Evolutionary conservation across 1,284 basidiomycete genomes (phyloP), one percentile per base, ranked within the genome.

Genomic region (Pascua sp.): DNA sequence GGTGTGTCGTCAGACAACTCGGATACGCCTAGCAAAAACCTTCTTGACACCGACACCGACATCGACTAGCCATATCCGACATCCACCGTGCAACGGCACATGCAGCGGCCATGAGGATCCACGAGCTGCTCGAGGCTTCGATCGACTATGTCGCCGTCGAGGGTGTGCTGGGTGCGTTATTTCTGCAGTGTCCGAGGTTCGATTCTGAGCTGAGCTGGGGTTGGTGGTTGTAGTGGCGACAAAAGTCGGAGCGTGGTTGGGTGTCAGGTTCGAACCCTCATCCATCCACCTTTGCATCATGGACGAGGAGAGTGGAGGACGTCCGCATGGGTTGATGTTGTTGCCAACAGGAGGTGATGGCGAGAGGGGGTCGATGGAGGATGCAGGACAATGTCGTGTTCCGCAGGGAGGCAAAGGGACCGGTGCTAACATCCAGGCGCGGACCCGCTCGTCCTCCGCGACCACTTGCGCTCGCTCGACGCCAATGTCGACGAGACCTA

Each of bases 111-210:
- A 76, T 76, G 73, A 62, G 68, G 57, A 68, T 76, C 11, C 72
- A 76, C 60, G 70, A 76, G 56, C 59, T 74, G 15, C 64, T 75
- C 56, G 72, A 76, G 53, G 60, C 61, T 0, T 71, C 66, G 51
- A 59, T 76, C 49, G 69, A 75, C 54, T 75, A 71, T 51, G 63
- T 73, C 15, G 67, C 67, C 17, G 56, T 67, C 50, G 74, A 76
- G 42, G 72, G 74, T 5, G 65, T 70, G 5, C 58, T 75, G 9
- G 74, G 74, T 76, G 57, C 67, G 74, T 70, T 11, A n/a, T 7
- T 1, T n/a, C 11, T 15, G 24, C 36, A 38, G 18, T n/a, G 40
- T 32, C 42, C 45, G 32, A 42, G 12, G 8, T 18, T 24, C 24
- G 24, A 32, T 32, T 32, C 24, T 32, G 24, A 32, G 24, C 24